Percentiles rank a stretch among this genome's conserved stretches.
Evolutionary conservation across 371 early-diverging fungal genomes (phyloP).

Genomic region (Cladochytrium tenue): DNA sequence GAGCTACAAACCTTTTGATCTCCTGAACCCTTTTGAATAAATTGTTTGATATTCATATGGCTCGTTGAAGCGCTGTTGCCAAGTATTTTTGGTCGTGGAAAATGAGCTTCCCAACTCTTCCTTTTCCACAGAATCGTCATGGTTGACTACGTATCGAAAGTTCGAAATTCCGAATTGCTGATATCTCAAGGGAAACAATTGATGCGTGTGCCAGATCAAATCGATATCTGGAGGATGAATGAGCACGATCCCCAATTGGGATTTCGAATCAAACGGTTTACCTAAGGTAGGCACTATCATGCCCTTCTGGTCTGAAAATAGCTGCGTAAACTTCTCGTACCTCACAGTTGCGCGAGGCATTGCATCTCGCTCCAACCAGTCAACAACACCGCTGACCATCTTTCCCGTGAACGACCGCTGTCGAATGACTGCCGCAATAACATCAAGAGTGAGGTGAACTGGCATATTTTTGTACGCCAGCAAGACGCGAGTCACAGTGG

Average conservation of each 20-base stretch:
- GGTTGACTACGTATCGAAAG: conserved; percentile 29
- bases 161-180: conserved; percentile 22
- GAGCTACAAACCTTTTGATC: too few species aligned
- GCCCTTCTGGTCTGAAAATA: conserved; percentile 21
- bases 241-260: too few species aligned
- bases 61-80: conserved; percentile 29
- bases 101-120: conserved; percentile 22
- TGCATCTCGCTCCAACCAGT: conserved; percentile 19
- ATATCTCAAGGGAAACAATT: conserved; percentile 32
- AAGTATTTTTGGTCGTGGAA: conserved; percentile 21
- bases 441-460: conserved; percentile 31
- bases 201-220: conserved; percentile 49
- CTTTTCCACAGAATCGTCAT: conserved; percentile 35
- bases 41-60: conserved; percentile 1
- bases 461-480: conserved; percentile 28
- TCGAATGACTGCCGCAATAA: conserved; percentile 41
- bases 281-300: conserved; percentile 46
- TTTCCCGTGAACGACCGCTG: conserved; percentile 42
- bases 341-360: conserved; percentile 26
- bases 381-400: conserved; percentile 32
- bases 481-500: conserved; percentile 14
- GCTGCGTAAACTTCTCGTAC: conserved; percentile 33
- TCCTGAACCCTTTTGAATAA: conserved; percentile 15
- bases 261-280: conserved; percentile 1
- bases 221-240: conserved; percentile 31